Base-by-base conservation (phyloP, 1,284 basidiomycete species). In the Heterobasidion annosum region DNA sequence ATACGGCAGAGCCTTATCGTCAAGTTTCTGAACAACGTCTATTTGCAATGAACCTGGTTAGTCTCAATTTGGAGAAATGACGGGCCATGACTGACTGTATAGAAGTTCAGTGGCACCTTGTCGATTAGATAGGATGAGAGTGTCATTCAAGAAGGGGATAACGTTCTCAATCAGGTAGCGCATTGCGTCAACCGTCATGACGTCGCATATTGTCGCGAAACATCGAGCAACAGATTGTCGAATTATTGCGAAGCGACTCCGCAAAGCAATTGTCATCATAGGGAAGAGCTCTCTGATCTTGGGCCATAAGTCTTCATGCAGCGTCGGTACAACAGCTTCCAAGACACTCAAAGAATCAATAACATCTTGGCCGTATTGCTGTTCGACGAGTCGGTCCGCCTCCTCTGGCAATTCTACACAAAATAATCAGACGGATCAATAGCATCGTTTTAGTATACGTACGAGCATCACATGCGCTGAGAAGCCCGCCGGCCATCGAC, bases 1-100 rank as follows among this genome's bases (percentile, higher is more conserved):
- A 67, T 99, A 99, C 5, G 97, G 96, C 49, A 99, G 73, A 15
- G 95, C 88, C 68, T 96, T 96, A 70, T 98, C 84, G 63, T 98
- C 95, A 48, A 99, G 81, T 57, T 82, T 80, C 64, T 94, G 88
- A 47, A 99, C 91, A 56, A 98, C 87, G 65, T 95, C 93, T 96
- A 63, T 4, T 47, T 52, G 57, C 48, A 50, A 25, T 6, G 48
- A 5, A 34, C 25, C 25, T 12, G 51, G 37, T 48, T 54, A 62
- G 16, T 63, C 56, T 32, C 45, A 51, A 51, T 34, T 45, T 16
- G 51, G 16, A 44, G n/a, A 19, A 34, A 45, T 2, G 18, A 45
- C 32, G 40, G 15, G 19, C 32, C 48, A 43, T 40, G 12, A 79
- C 93, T 68, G 61, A 94, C 94, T 91, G 67, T 92, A 93, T 44